phyloP scores from a whole-genome alignment of 2,329 filamentous ascomycete genomes.

The Setomelanomma holmii region DNA sequence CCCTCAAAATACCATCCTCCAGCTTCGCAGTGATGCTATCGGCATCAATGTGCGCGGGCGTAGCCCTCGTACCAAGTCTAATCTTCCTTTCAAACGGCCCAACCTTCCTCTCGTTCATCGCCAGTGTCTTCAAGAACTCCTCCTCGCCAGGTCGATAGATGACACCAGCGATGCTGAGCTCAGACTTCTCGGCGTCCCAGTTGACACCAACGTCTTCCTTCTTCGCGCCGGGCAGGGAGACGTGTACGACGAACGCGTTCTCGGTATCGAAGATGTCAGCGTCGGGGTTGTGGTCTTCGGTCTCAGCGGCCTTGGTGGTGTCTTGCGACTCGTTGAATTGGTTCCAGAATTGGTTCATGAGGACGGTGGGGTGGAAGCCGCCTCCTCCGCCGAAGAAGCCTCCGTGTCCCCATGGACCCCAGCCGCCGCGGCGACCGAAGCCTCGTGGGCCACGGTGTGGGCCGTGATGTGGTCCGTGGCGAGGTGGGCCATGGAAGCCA shows the following conservation, averaged over 20 bases:
- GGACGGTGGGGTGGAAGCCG: constrained; percentile 30
- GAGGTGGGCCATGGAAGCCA: neutral
- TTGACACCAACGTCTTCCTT: constrained; percentile 80
- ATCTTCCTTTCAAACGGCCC: constrained; percentile 78
- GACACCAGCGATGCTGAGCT: constrained; percentile 73
- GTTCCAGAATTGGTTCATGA: constrained; percentile 45
- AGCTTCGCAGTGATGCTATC: constrained; percentile 75
- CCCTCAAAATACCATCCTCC: constrained; percentile 76
- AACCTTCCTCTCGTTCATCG: constrained; percentile 71
- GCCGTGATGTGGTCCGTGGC: constrained; percentile 21
- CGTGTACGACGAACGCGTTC: constrained; percentile 68
- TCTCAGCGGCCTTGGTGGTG: constrained; percentile 22
- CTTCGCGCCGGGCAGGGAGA: constrained; percentile 77
- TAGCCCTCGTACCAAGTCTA: constrained; percentile 61
- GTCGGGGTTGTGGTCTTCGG: constrained; percentile 65
- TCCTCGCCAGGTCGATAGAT: constrained; percentile 74
- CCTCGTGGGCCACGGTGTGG: constrained; percentile 23
- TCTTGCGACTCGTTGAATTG: constrained; percentile 38
- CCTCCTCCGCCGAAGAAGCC: constrained; percentile 16
- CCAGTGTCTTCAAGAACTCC: constrained; percentile 70
- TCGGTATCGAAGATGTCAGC: constrained; percentile 77
- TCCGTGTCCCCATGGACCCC: constrained; percentile 33
- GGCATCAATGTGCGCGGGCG: constrained; percentile 69
- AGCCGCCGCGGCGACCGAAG: constrained; percentile 27
- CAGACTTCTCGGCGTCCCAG: constrained; percentile 73